Conservation (phyloP, 306 rosid genomes). For the Cicer yamashitae region DNA sequence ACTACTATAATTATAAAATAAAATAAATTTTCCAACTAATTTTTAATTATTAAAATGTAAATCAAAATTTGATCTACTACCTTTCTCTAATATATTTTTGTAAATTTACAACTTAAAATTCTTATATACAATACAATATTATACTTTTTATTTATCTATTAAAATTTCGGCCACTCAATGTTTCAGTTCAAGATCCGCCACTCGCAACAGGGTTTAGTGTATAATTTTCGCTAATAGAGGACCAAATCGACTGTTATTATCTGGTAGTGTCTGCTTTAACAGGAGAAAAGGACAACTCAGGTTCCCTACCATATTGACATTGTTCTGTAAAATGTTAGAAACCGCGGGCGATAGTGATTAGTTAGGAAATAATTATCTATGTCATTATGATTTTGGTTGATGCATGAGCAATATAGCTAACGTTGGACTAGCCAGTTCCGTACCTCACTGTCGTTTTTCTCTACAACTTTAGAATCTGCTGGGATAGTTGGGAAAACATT, state of each 20-base stretch:
- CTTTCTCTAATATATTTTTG: too few species aligned
- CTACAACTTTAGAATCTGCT: background rate
- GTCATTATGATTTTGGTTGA: background rate
- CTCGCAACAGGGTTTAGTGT: slow-evolving; percentile 9
- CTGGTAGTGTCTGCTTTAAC: slow-evolving; percentile 2
- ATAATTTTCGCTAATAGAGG: slow-evolving; percentile 9
- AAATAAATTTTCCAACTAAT: too few species aligned
- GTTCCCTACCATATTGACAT: background rate
- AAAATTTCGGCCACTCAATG: too few species aligned
- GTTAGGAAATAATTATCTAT: background rate
- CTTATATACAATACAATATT: too few species aligned
- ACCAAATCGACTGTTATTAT: slow-evolving; percentile 6
- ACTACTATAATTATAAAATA: too few species aligned
- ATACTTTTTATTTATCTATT: too few species aligned
- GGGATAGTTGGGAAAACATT: slow-evolving; percentile 28
- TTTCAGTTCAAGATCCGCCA: too few species aligned
- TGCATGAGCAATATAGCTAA: background rate
- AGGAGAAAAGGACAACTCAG: slow-evolving; percentile 6
- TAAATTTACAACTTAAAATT: too few species aligned
- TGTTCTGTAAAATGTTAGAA: slow-evolving; percentile 8
- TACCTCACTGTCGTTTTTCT: background rate
- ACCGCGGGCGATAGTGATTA: background rate
- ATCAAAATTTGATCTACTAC: too few species aligned
- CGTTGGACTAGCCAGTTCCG: background rate
- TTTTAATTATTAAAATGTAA: too few species aligned